Base-by-base conservation (phyloP, 2,329 filamentous ascomycete species). In the Xylariaceae sp. region DNA sequence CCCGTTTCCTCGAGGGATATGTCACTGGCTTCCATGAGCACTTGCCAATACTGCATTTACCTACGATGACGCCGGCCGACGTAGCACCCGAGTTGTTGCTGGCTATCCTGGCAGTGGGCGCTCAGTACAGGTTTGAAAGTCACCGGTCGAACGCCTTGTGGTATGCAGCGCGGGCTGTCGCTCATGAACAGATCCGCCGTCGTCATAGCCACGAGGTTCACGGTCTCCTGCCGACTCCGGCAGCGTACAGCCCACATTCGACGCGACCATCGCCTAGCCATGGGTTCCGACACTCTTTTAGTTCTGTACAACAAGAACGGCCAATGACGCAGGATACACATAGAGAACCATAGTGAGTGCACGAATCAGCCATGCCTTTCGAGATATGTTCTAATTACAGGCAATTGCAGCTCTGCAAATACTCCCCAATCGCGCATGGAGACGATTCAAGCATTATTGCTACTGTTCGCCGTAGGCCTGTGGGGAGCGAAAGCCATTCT, bases 1-100 rank as follows among this genome's bases (percentile, higher is more conserved):
- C 76, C 3, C 63, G 81, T 21, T 85, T 84, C 41, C 57, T 85
- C 19, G 78, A 82, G 38, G 80, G 79, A 1, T 86, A 83, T 46
- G 72, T 83, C 33, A 74, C 70, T 37, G 79, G 80, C 0, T 83
- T 85, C 37, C 68, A 74, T 35, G 68, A 72, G 33, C 65, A 72
- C 39, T 50, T 73, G 1, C 70, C 70, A 1, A 68, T 85, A 40
- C 61, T 86, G 18, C 81, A 87, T 50, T 59, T 83, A 5, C 75
- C 81, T 0, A 84, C 80, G 0, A 64, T 85, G 29, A 65, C 68
- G 2, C 70, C 78, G 1, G 70, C 71, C 6, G 72, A 77, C n/a
- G 68, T 76, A n/a, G 74, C 78, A 0, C 72, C 80, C 0, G 82
- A 85, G 52, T 60, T 86, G 4, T 60, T 83, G 5, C 59, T 87